A percentile compares a stretch with the other conserved stretches of the same genome.
Evolutionary conservation across 441 rosid species (phyloP).

Genomic region (Populus tomentosa): DNA sequence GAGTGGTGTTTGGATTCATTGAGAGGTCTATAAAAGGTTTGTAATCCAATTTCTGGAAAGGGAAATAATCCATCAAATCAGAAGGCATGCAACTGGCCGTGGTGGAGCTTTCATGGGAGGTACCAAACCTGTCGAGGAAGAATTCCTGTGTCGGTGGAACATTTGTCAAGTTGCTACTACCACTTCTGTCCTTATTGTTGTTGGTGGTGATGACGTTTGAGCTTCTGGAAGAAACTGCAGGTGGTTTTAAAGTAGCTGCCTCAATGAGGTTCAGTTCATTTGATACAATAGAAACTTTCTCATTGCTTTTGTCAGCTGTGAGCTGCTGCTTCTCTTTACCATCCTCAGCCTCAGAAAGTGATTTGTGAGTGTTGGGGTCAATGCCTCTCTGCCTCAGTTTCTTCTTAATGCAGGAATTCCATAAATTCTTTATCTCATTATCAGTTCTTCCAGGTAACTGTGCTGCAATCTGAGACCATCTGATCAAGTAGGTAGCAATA

Average conservation of each 20-base stretch:
- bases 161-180: constrained; percentile 11
- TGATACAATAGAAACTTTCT: constrained; percentile 24
- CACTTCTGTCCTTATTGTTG: background rate
- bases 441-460: constrained; percentile 77
- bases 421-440: constrained; percentile 75
- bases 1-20: constrained; percentile 21
- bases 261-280: constrained; percentile 13
- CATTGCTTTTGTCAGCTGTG: constrained; percentile 18
- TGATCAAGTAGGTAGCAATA: constrained; percentile 15
- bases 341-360: constrained; percentile 46
- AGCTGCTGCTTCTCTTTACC: constrained; percentile 29
- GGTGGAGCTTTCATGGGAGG: constrained; percentile 20
- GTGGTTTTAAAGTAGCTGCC: constrained; percentile 6
- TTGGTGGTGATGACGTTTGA: constrained; percentile 10
- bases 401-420: constrained; percentile 85
- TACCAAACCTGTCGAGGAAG: constrained; percentile 35
- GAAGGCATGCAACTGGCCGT: constrained; percentile 29
- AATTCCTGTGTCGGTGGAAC: constrained; percentile 40
- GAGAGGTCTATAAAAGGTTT: constrained; percentile 34
- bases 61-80: constrained; percentile 38
- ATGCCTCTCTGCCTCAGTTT: constrained; percentile 70
- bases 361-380: constrained; percentile 76
- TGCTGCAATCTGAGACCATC: constrained; percentile 88
- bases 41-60: constrained; percentile 49
- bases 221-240: constrained; percentile 20